phyloP scores from a whole-genome alignment of 2,329 filamentous ascomycete species.

The Talaromyces sp. region DNA sequence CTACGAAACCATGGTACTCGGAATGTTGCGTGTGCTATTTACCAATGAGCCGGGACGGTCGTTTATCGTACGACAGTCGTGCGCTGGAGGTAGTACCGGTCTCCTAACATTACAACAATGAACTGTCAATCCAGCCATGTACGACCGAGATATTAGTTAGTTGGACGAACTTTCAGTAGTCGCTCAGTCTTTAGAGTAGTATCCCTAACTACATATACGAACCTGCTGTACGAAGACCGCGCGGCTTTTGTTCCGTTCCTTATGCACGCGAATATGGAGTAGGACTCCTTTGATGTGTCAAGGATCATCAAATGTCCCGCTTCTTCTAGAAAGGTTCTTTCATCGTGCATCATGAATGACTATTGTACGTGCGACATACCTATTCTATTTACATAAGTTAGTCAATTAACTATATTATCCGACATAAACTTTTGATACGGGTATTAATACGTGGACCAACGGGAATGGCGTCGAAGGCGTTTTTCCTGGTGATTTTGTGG shows the following conservation, averaged over 20 bases:
- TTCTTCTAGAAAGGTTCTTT: slow-evolving; percentile 8
- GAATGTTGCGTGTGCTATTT: not conserved
- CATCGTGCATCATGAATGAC: not conserved
- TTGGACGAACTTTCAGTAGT: not conserved
- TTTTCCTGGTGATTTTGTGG: not conserved
- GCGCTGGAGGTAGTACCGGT: not conserved
- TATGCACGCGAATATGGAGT: not conserved
- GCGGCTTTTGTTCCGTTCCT: not conserved
- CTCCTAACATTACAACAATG: not conserved
- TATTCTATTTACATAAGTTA: not conserved
- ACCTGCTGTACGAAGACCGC: not conserved
- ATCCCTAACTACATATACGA: not conserved
- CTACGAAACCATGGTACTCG: no score
- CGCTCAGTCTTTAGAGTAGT: not conserved
- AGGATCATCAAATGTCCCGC: not conserved
- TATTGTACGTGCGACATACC: not conserved
- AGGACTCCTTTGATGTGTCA: not conserved
- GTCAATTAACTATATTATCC: not conserved
- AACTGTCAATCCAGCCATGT: not conserved
- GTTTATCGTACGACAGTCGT: not conserved
- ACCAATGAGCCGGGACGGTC: not conserved
- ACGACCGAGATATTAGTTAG: not conserved
- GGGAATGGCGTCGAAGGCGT: slow-evolving; percentile 8
- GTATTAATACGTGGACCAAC: not conserved
- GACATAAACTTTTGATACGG: not conserved